phyloP scores from a whole-genome alignment of 129 eudicot genomes.

The Escallonia rubra region DNA sequence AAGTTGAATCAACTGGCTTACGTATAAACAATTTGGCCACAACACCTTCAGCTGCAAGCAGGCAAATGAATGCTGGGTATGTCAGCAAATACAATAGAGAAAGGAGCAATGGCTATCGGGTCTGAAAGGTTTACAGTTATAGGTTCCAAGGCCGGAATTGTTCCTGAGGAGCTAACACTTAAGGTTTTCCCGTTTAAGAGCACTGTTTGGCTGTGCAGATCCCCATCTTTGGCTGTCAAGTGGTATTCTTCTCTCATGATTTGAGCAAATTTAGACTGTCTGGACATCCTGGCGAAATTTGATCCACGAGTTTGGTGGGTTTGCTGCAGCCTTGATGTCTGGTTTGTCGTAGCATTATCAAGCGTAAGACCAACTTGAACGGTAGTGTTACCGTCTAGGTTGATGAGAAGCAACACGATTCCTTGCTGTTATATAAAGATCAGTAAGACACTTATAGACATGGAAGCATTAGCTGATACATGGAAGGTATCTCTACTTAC shows the following conservation, averaged over 20 bases:
- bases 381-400: slow-evolving; percentile 36
- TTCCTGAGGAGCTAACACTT: slow-evolving; percentile 40
- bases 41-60: slow-evolving; percentile 32
- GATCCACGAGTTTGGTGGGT: slow-evolving; percentile 14
- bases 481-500: slow-evolving; percentile 30
- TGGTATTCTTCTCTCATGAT: slow-evolving; percentile 72
- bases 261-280: background rate
- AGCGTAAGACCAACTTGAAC: slow-evolving; percentile 36
- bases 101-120: slow-evolving; percentile 55
- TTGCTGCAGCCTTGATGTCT: slow-evolving; percentile 18
- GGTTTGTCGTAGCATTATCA: slow-evolving; percentile 31
- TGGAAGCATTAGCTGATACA: background rate
- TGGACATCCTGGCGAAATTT: slow-evolving; percentile 6
- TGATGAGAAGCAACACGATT: slow-evolving; percentile 61
- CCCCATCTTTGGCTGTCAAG: slow-evolving; percentile 55
- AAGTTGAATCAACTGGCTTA: no score
- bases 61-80: slow-evolving; percentile 40
- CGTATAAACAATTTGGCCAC: no score
- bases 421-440: slow-evolving; percentile 40
- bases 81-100: slow-evolving; percentile 61
- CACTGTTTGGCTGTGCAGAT: slow-evolving; percentile 45
- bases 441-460: background rate
- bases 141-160: slow-evolving; percentile 57
- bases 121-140: slow-evolving; percentile 21
- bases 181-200: slow-evolving; percentile 53